A percentile compares a stretch with the other conserved stretches of the same genome.
Evolutionary conservation across 441 rosid species (phyloP).

Genomic region (Cnidoscolus chayamansa): DNA sequence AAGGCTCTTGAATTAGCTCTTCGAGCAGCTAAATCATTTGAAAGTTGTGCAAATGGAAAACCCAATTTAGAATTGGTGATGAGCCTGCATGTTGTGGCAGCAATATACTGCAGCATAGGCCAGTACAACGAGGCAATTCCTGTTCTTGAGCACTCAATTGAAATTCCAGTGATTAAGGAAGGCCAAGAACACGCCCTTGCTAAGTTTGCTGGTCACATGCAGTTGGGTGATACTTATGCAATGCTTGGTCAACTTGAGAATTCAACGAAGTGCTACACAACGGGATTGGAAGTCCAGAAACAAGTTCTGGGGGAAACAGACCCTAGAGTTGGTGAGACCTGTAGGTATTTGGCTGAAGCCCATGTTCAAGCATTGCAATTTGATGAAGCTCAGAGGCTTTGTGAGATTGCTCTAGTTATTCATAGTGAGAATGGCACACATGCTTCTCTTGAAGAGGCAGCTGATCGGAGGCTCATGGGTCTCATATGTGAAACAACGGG

Average conservation of each 20-base stretch:
- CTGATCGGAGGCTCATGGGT: slow-evolving; percentile 88
- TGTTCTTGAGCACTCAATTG: slow-evolving; percentile 75
- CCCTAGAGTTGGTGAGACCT: slow-evolving; percentile 76
- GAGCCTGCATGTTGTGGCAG: slow-evolving; percentile 76
- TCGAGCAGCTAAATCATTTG: slow-evolving; percentile 60
- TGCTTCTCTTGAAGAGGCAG: slow-evolving; percentile 76
- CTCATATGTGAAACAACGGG: slow-evolving; percentile 81
- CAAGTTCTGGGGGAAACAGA: slow-evolving; percentile 78
- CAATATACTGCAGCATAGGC: slow-evolving; percentile 66
- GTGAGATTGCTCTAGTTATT: slow-evolving; percentile 76
- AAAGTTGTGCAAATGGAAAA: slow-evolving; percentile 45
- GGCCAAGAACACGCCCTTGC: slow-evolving; percentile 84
- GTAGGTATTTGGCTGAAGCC: slow-evolving; percentile 86
- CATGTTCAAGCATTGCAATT: slow-evolving; percentile 86
- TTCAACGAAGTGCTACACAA: slow-evolving; percentile 61
- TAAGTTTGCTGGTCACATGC: slow-evolving; percentile 94
- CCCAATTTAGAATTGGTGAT: slow-evolving; percentile 62
- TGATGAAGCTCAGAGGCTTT: slow-evolving; percentile 74
- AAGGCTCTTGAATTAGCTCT: slow-evolving; percentile 68
- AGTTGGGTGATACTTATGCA: slow-evolving; percentile 79
- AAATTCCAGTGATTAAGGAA: slow-evolving; percentile 66
- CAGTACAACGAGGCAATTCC: slow-evolving; percentile 66
- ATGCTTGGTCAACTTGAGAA: slow-evolving; percentile 84
- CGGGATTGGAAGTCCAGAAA: slow-evolving; percentile 83
- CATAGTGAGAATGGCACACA: slow-evolving; percentile 54